A percentile compares a stretch with the other conserved stretches of the same genome.
These are phyloP conservation scores for Colletotrichum echinochloae DNA, from an alignment of 2,329 filamentous ascomycete genomes.

Conservation along the genomic window DNA sequence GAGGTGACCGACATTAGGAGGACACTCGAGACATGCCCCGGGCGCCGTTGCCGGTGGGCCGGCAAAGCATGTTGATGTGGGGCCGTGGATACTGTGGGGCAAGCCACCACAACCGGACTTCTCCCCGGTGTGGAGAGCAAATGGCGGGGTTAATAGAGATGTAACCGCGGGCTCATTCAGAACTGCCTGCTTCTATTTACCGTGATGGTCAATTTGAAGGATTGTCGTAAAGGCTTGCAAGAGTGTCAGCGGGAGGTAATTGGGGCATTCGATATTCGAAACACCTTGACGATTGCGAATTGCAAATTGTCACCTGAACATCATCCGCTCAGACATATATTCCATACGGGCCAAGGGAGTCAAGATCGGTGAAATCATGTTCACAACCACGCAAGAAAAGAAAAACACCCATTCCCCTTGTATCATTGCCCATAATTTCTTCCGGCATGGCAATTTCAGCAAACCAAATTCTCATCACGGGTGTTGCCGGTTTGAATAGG, in stretches of 20 bases:
- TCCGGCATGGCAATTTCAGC: slow-evolving; percentile 10
- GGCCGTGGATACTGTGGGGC: slow-evolving; percentile 1
- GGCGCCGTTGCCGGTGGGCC: background rate
- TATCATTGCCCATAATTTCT: background rate
- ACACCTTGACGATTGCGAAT: background rate
- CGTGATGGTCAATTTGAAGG: background rate
- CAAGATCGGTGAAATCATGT: background rate
- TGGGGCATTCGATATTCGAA: background rate
- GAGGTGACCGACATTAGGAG: background rate
- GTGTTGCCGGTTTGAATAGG: slow-evolving; percentile 74
- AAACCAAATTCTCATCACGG: slow-evolving; percentile 69
- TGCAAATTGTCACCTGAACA: background rate
- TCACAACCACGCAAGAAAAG: background rate
- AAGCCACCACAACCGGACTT: slow-evolving; percentile 18
- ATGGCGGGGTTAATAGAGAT: background rate
- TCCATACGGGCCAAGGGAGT: too few relatives aligned
- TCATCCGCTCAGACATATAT: background rate
- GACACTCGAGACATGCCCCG: background rate
- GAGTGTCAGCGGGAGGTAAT: background rate
- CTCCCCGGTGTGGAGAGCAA: slow-evolving; percentile 22
- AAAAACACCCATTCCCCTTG: background rate
- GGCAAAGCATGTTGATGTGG: slow-evolving; percentile 1
- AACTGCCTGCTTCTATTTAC: background rate
- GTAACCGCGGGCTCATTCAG: background rate
- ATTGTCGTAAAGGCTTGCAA: too few relatives aligned